Evolutionary conservation across 805 yeast genomes (phyloP), one percentile per base, ranked within the genome.

Genomic region (Starmera caribaea): DNA sequence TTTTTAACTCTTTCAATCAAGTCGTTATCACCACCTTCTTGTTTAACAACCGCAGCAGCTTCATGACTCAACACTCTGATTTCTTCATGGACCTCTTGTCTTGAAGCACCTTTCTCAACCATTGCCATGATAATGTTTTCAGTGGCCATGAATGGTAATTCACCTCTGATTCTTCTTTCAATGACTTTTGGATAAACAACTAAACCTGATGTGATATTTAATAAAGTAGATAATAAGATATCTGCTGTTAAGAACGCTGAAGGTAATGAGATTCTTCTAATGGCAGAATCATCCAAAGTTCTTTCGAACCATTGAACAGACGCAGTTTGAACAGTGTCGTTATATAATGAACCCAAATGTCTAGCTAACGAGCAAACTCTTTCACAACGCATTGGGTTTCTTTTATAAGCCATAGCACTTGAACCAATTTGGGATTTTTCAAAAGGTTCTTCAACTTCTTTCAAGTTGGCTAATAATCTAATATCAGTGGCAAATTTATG

Each of bases 281-380:
- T 90, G 39, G 98, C 98, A 42, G 95, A 83, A 65, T 92, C 98
- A 65, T 92, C 98, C 58, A 92, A 74, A 30, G 98, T 92, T 71
- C 98, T 85, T 72, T 92, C 98, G 61, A 92, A 92, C 98, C 98
- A 92, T 69, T 92, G 98, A 38, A 92, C 97, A 30, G 96, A 82
- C 8, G 97, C 94, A 37, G 98, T 92, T 66, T 87, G 92, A 53
- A 90, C 84, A 39, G 96, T 94, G 64, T 92, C 97, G 58, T 73
- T 87, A 68, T 82, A 84, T 51, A 88, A 69, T 14, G 95, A 82
- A 48, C 96, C 95, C 65, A 92, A 65, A 63, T 90, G 97, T 71
- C 98, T 85, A 16, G 97, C 79, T 50, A 92, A 74, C n/a, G 98
- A 92, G 69, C 98, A 92, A 44, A 92, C 97, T 65, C 98, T 80